Evolutionary conservation across 2,329 filamentous ascomycete genomes (phyloP).

Genomic region (Cadophora luteo-olivacea): DNA sequence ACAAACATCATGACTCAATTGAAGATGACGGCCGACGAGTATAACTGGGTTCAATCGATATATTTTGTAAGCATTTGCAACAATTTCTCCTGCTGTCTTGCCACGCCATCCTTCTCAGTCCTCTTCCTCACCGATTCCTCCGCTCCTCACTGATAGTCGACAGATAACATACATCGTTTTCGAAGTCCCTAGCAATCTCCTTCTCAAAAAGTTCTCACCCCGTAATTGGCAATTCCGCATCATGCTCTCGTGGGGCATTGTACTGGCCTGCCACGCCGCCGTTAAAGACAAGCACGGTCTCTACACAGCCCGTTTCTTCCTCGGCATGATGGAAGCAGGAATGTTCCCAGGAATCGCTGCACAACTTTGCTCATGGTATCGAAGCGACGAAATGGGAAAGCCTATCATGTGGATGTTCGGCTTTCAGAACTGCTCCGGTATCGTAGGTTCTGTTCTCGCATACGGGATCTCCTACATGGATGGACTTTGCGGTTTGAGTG

Average conservation of each 20-base stretch:
- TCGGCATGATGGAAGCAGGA: slow-evolving; percentile 51
- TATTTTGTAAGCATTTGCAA: slow-evolving; percentile 45
- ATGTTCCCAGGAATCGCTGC: slow-evolving; percentile 51
- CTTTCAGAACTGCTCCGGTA: slow-evolving; percentile 46
- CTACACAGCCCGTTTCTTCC: slow-evolving; percentile 49
- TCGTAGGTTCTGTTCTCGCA: slow-evolving; percentile 55
- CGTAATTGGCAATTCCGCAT: slow-evolving; percentile 48
- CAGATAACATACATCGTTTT: slow-evolving; percentile 50
- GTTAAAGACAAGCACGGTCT: slow-evolving; percentile 49
- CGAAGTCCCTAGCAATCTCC: slow-evolving; percentile 49
- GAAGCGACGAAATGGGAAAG: slow-evolving; percentile 52
- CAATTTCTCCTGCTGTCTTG: too few species aligned
- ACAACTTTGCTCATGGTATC: slow-evolving; percentile 55
- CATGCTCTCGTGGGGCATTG: slow-evolving; percentile 48
- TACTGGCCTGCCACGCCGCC: slow-evolving; percentile 49
- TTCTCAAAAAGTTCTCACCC: slow-evolving; percentile 48
- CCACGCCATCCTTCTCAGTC: too few species aligned
- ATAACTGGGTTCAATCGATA: slow-evolving; percentile 50
- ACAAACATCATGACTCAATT: slow-evolving; percentile 49
- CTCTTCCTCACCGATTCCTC: too few species aligned
- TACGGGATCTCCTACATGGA: slow-evolving; percentile 52
- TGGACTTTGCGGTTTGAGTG: slow-evolving; percentile 54
- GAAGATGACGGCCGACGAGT: slow-evolving; percentile 49
- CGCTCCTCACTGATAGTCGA: neutral
- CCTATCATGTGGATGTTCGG: slow-evolving; percentile 53